These are phyloP conservation scores for Hortiboletus rubellus DNA, from an alignment of 1,284 basidiomycete genomes.

Conservation along the genomic window DNA sequence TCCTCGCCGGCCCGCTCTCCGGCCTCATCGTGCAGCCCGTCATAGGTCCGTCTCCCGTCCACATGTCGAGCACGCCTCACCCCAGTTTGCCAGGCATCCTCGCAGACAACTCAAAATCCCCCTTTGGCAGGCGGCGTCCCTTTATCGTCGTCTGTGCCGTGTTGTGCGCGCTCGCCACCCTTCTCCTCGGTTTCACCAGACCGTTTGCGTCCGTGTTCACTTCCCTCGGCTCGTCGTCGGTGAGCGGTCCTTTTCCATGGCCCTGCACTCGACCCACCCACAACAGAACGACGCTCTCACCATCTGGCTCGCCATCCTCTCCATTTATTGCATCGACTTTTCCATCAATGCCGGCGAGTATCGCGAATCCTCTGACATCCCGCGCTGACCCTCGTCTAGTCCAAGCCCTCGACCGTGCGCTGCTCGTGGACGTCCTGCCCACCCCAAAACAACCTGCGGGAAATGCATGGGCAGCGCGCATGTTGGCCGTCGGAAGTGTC, in stretches of 20 bases:
- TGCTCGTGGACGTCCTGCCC: slow-evolving; percentile 73
- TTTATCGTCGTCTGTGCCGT: slow-evolving; percentile 79
- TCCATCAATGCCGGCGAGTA: slow-evolving; percentile 80
- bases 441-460: slow-evolving; percentile 77
- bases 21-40: slow-evolving; percentile 92
- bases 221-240: slow-evolving; percentile 5
- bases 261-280: background rate
- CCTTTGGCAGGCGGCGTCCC: slow-evolving; percentile 81
- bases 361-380: background rate
- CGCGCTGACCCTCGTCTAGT: slow-evolving; percentile 42
- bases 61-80: background rate
- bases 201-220: slow-evolving; percentile 69
- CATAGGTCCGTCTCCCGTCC: slow-evolving; percentile 52
- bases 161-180: slow-evolving; percentile 71
- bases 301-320: slow-evolving; percentile 77
- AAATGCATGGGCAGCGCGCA: slow-evolving; percentile 94
- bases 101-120: slow-evolving; percentile 85
- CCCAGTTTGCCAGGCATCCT: slow-evolving; percentile 55
- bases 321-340: slow-evolving; percentile 93
- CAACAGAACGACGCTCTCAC: slow-evolving; percentile 64
- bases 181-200: slow-evolving; percentile 84
- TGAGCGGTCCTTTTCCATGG: background rate
- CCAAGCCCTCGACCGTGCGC: slow-evolving; percentile 80
- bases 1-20: slow-evolving; percentile 90
- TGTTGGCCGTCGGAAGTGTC: slow-evolving; percentile 82